Evolutionary conservation across 306 rosid species (phyloP).

Genomic region (Glycine latifolia): DNA sequence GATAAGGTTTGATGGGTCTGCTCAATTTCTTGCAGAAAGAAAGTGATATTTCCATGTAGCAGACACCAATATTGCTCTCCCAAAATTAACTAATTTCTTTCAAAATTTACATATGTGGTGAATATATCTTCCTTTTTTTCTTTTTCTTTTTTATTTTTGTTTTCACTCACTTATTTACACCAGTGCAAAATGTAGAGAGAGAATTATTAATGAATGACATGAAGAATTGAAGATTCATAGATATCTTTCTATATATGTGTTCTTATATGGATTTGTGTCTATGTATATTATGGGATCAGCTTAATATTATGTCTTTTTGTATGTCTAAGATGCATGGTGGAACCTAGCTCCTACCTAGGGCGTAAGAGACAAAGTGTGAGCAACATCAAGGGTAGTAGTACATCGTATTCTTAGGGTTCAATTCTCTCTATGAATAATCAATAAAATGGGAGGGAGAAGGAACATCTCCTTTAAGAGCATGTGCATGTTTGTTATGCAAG

Average conservation of each 20-base stretch:
- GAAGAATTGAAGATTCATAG: slow-evolving; percentile 18
- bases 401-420: neutral
- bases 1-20: slow-evolving; percentile 62
- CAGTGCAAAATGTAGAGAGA: slow-evolving; percentile 34
- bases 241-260: slow-evolving; percentile 1
- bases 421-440: neutral
- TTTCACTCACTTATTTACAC: slow-evolving; percentile 29
- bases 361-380: slow-evolving; percentile 4
- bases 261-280: slow-evolving; percentile 35
- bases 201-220: slow-evolving; percentile 22
- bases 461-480: slow-evolving; percentile 32
- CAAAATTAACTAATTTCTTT: slow-evolving; percentile 8
- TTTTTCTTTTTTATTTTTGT: neutral
- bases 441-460: slow-evolving; percentile 22
- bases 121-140: neutral
- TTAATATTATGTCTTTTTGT: slow-evolving; percentile 48
- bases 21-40: slow-evolving; percentile 51
- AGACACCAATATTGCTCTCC: slow-evolving; percentile 33
- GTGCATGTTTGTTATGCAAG: slow-evolving; percentile 36
- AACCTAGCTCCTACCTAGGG: slow-evolving; percentile 39
- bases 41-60: slow-evolving; percentile 61
- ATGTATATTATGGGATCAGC: neutral
- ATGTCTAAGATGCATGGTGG: slow-evolving; percentile 40
- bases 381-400: neutral
- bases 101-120: slow-evolving; percentile 9